phyloP scores from a whole-genome alignment of 2,329 filamentous ascomycete genomes.

The Xylariaceae sp. region DNA sequence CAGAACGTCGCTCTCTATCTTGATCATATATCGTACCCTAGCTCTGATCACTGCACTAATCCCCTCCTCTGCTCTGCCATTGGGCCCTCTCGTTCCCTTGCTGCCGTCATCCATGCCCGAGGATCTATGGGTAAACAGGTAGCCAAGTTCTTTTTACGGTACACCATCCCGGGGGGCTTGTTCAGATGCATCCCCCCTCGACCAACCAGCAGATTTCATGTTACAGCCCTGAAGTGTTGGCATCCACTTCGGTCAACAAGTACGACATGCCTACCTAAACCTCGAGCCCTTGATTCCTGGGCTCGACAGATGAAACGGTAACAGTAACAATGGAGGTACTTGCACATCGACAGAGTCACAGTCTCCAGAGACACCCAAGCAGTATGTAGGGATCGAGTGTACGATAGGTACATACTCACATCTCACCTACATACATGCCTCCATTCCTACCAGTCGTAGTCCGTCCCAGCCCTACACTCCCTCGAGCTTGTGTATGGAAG shows the following conservation, averaged over 20 bases:
- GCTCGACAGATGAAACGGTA: background rate
- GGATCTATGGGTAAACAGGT: background rate
- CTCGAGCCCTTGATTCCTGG: background rate
- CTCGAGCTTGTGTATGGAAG: background rate
- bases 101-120: background rate
- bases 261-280: background rate
- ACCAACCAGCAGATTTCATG: background rate
- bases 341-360: background rate
- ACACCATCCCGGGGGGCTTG: background rate
- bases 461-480: background rate
- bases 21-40: too few relatives aligned
- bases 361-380: too few relatives aligned
- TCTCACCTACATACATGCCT: too few relatives aligned
- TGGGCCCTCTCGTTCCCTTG: background rate
- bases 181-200: background rate
- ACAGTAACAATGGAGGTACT: background rate
- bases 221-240: background rate
- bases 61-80: background rate
- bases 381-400: too few relatives aligned
- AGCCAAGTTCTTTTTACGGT: background rate
- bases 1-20: too few relatives aligned
- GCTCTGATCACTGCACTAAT: background rate
- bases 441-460: too few relatives aligned
- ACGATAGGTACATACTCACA: too few relatives aligned
- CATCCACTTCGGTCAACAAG: conserved; percentile 1